These are phyloP conservation scores for Blastocrithidia nonstop DNA, from an alignment of 208 protist species.

Conservation along the genomic window DNA sequence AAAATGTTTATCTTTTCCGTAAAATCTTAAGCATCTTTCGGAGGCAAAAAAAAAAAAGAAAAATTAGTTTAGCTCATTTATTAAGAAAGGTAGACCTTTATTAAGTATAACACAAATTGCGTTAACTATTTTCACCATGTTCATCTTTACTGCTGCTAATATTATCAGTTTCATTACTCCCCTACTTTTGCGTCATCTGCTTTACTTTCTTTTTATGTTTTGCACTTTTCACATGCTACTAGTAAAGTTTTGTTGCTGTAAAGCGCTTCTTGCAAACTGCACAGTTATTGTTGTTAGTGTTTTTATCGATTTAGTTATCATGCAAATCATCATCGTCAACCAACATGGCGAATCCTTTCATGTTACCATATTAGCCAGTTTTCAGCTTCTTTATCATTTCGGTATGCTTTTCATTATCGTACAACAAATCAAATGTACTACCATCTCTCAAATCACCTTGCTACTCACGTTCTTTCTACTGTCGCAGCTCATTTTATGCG, in stretches of 20 bases:
- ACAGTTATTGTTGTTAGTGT: conserved; percentile 33
- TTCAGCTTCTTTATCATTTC: conserved; percentile 40
- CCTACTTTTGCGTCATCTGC: conserved; percentile 65
- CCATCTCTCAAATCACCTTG: conserved; percentile 64
- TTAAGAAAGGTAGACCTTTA: no score
- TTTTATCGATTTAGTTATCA: conserved; percentile 2
- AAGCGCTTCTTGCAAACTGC: conserved; percentile 81
- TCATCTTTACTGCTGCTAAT: neutral
- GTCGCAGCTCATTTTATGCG: conserved; percentile 60
- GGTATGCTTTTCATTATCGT: conserved; percentile 61
- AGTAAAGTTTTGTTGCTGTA: conserved; percentile 66
- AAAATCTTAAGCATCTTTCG: no score
- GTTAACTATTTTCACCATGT: neutral
- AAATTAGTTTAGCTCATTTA: no score
- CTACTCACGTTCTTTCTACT: conserved; percentile 47
- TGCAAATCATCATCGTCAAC: conserved; percentile 17
- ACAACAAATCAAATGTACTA: conserved; percentile 65
- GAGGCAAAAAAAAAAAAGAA: no score
- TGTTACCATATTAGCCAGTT: conserved; percentile 15
- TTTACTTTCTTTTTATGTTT: conserved; percentile 84
- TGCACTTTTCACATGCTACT: conserved; percentile 73
- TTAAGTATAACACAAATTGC: no score
- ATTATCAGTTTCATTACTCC: conserved; percentile 15
- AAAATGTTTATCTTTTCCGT: no score
- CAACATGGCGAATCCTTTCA: conserved; percentile 60